Conservation (phyloP, 352 stramenopile species). For the Thalassiosira mediterranea region DNA sequence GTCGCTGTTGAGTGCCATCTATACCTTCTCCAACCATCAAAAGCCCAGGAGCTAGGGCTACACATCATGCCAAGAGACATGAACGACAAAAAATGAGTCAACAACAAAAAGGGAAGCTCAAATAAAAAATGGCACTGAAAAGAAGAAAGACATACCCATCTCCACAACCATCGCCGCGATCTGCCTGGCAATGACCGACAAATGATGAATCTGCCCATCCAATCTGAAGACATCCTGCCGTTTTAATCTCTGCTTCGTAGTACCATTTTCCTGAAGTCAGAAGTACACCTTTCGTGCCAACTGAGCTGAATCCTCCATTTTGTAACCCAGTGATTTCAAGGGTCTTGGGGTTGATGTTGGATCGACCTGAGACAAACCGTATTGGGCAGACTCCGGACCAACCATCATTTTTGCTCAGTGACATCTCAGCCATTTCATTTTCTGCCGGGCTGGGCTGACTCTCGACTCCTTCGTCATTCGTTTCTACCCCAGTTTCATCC, state of each 20-base stretch:
- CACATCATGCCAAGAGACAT: too few relatives aligned
- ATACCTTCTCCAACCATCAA: conserved; percentile 85
- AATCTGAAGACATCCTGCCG: conserved; percentile 83
- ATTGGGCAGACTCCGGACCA: conserved; percentile 78
- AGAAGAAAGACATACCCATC: conserved; percentile 61
- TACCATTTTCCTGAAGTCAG: conserved; percentile 84
- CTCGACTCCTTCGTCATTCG: conserved; percentile 19
- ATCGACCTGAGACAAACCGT: conserved; percentile 77
- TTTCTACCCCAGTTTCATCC: conserved; percentile 29
- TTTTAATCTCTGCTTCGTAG: conserved; percentile 83
- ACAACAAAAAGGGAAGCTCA: too few relatives aligned
- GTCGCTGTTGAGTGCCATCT: conserved; percentile 82
- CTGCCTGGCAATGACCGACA: conserved; percentile 79
- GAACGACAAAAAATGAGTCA: too few relatives aligned
- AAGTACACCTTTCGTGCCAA: conserved; percentile 82
- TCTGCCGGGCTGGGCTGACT: conserved; percentile 7
- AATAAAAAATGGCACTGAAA: too few relatives aligned
- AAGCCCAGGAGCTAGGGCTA: conserved; percentile 79
- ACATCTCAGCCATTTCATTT: neutral
- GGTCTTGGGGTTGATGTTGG: conserved; percentile 74
- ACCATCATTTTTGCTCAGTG: conserved; percentile 14
- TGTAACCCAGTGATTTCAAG: conserved; percentile 77
- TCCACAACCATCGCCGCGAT: conserved; percentile 82
- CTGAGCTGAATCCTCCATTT: conserved; percentile 81
- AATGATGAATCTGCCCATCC: conserved; percentile 85